A percentile compares a stretch with the other conserved stretches of the same genome.
Evolutionary conservation across 2,329 filamentous ascomycete genomes (phyloP).

Genomic region (Pseudogymnoascus sp.): DNA sequence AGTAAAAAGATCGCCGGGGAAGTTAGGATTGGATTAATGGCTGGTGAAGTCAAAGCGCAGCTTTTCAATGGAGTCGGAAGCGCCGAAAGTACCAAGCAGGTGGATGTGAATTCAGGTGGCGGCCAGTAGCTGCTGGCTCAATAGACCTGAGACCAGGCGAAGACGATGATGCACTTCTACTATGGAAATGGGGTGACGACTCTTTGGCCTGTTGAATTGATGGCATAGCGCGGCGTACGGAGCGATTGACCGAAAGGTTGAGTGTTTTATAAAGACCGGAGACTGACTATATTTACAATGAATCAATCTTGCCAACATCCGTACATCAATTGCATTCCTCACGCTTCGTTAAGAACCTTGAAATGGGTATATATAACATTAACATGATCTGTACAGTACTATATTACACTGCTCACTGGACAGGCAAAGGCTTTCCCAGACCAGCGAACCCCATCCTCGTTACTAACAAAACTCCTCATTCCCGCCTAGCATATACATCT

Average conservation of each 20-base stretch:
- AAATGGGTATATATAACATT: constrained; percentile 5
- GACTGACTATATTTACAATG: not conserved
- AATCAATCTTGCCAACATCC: not conserved
- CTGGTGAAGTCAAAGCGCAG: constrained; percentile 44
- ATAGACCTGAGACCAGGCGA: not conserved
- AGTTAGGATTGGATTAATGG: constrained; percentile 39
- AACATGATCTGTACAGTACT: not conserved
- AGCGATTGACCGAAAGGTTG: not conserved
- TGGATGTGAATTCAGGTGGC: not conserved
- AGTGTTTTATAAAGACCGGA: not conserved
- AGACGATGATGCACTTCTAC: not conserved
- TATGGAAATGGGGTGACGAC: not conserved
- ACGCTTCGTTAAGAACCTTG: not conserved
- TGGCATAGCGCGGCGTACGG: constrained; percentile 10
- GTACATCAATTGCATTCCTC: not conserved
- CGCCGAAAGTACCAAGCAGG: not conserved
- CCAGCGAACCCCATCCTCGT: not conserved
- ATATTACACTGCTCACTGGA: not conserved
- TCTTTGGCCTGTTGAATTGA: not conserved
- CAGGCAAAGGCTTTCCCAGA: not conserved
- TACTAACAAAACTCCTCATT: not conserved
- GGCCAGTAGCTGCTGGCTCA: not conserved
- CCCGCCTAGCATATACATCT: not conserved
- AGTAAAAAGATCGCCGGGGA: constrained; percentile 53
- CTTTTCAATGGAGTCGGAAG: constrained; percentile 37